Conservation (phyloP, 805 yeast species). For the Teunomyces funiuensis region DNA sequence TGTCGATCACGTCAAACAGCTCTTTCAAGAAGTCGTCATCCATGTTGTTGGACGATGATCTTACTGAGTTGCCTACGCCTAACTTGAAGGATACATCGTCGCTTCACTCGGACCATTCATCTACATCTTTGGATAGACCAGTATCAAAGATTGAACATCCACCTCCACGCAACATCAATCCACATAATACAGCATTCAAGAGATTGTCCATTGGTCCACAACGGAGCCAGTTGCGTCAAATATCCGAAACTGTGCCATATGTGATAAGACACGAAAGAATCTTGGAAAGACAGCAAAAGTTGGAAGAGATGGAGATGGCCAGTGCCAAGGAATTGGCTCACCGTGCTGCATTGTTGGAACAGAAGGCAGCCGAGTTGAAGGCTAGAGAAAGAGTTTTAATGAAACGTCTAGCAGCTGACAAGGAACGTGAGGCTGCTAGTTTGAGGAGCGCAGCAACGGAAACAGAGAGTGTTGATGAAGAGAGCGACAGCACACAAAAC, state of each 20-base stretch:
- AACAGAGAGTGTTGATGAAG: constrained; percentile 2
- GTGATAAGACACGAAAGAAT: constrained; percentile 75
- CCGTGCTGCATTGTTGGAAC: constrained; percentile 75
- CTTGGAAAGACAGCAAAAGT: constrained; percentile 70
- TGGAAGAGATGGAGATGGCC: constrained; percentile 76
- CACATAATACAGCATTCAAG: constrained; percentile 37
- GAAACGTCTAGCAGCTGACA: constrained; percentile 36
- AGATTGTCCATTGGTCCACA: constrained; percentile 46
- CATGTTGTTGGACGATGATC: constrained; percentile 36
- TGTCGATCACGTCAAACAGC: constrained; percentile 22
- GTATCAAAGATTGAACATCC: constrained; percentile 12
- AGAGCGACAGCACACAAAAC: not conserved
- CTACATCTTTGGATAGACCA: constrained; percentile 23
- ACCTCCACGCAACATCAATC: constrained; percentile 19
- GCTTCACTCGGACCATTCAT: constrained; percentile 31
- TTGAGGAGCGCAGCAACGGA: constrained; percentile 7
- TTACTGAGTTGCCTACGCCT: constrained; percentile 22
- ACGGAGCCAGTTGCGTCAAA: constrained; percentile 67
- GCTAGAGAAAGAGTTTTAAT: constrained; percentile 57
- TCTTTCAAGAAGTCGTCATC: constrained; percentile 27
- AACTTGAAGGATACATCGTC: constrained; percentile 27
- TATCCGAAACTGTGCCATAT: constrained; percentile 84
- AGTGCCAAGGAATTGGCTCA: constrained; percentile 71
- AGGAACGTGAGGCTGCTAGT: constrained; percentile 8
- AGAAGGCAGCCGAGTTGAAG: constrained; percentile 71